Evolutionary conservation across 768 basidiomycete genomes (phyloP), one percentile per base, ranked within the genome.

Genomic region (Boletellus sp.): DNA sequence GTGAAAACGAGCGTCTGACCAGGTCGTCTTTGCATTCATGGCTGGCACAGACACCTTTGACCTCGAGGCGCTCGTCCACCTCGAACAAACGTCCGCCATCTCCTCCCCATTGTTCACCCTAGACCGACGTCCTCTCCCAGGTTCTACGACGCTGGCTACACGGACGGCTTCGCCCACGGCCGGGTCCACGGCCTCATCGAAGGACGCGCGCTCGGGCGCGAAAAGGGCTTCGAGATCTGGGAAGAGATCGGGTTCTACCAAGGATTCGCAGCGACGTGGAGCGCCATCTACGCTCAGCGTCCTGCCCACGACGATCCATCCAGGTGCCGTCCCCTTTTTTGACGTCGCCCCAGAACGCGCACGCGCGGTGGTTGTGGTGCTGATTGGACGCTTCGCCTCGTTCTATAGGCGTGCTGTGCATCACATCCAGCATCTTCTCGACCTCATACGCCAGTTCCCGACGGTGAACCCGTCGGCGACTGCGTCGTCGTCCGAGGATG

Each of bases 221-320:
- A 92, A 58, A 94, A 95, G 58, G 90, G 89, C 0, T 97, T 85
- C 66, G 94, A 95, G 69, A 84, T 96, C 70, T 97, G 94, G 93
- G 94, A 97, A 67, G 95, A 99, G 67, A 78, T 99, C 12, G 94
- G 90, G 2, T 97, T 85, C 60, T 94, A 94, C 65, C 80, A 94
- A 59, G 95, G 94, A 6, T 87, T 87, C 58, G 91, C 91, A 3
- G 53, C 60, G 47, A 78, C 83, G 48, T 96, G 90, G 90, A 66
- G 72, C 51, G 73, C 73, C 2, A 69, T 89, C 46, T 72, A 72
- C 36, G 58, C 68, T 19, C 69, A 68, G 45, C 72, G 75, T 4
- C 19, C 19, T 48, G 69, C 65, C 4, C 65, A 65, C 13, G 64
- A 61, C 42, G 75, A 83, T 59, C 76, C 80, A 83, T 83, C 37